phyloP scores from a whole-genome alignment of 257 asterid species.

The Lithospermum erythrorhizon region DNA sequence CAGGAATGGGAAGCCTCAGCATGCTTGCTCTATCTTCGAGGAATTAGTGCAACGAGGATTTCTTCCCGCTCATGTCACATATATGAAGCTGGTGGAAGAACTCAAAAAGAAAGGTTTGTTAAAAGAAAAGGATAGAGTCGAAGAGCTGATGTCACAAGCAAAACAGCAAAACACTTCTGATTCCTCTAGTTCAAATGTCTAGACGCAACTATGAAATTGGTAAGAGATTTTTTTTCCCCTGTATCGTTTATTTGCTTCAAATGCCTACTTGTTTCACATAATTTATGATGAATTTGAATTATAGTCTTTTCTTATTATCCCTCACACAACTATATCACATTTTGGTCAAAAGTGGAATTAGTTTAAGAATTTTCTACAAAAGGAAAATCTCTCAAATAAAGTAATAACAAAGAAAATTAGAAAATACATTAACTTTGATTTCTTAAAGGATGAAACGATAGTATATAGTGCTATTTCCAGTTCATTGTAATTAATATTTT shows the following conservation, averaged over 20 bases:
- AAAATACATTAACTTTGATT: no score
- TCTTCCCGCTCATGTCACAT: constrained; percentile 45
- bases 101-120: constrained; percentile 46
- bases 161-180: constrained; percentile 14
- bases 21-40: constrained; percentile 59
- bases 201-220: constrained; percentile 7
- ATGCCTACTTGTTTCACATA: no score
- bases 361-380: no score
- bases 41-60: constrained; percentile 55
- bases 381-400: no score
- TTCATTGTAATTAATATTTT: no score
- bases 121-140: constrained; percentile 33
- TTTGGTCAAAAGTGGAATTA: no score
- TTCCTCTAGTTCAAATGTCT: constrained; percentile 3
- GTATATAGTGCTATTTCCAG: no score
- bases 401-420: no score
- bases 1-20: constrained; percentile 34
- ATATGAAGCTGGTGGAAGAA: constrained; percentile 27
- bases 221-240: neutral
- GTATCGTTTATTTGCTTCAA: neutral
- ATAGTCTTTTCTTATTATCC: no score
- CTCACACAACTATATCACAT: no score
- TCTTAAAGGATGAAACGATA: no score
- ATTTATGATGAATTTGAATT: no score
- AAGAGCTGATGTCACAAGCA: constrained; percentile 42